Conservation (phyloP, 768 basidiomycete genomes). For the Leccinum boreale region DNA sequence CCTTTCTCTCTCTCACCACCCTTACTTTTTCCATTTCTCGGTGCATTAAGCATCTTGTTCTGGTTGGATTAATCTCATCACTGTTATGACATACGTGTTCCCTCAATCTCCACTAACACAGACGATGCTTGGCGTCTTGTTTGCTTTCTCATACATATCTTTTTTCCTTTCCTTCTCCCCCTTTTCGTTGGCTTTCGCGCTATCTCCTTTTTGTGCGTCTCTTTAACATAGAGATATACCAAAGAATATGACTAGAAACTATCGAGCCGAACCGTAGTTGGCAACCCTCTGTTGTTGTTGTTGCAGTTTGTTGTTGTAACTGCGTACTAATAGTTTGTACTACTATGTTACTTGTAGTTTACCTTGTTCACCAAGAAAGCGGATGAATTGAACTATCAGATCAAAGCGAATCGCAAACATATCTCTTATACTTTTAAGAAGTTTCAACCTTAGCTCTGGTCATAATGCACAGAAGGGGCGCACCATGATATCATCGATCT, state of each 20-base stretch:
- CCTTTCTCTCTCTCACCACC: not conserved
- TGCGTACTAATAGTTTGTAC: not conserved
- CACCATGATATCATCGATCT: constrained; percentile 50
- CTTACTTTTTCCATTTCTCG: not conserved
- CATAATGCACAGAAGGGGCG: constrained; percentile 41
- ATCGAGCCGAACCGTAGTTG: not conserved
- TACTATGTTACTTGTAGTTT: not conserved
- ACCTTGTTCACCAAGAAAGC: not conserved
- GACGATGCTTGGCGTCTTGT: constrained; percentile 5
- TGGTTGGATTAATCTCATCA: constrained; percentile 9
- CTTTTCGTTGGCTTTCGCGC: not conserved
- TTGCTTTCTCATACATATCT: not conserved
- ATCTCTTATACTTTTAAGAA: too few relatives aligned
- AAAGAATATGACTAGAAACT: constrained; percentile 16
- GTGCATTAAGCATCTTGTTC: not conserved
- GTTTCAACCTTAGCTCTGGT: constrained; percentile 12
- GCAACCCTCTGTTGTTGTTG: not conserved
- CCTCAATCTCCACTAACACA: constrained; percentile 3
- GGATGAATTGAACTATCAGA: not conserved
- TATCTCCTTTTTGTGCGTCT: not conserved
- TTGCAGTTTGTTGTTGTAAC: not conserved
- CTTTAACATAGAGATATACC: constrained; percentile 24
- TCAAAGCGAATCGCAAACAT: too few relatives aligned
- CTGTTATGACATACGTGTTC: constrained; percentile 1
- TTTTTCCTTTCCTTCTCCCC: not conserved